These are phyloP conservation scores for Tephrocybe sp. DNA, from an alignment of 768 basidiomycete genomes.

Conservation along the genomic window DNA sequence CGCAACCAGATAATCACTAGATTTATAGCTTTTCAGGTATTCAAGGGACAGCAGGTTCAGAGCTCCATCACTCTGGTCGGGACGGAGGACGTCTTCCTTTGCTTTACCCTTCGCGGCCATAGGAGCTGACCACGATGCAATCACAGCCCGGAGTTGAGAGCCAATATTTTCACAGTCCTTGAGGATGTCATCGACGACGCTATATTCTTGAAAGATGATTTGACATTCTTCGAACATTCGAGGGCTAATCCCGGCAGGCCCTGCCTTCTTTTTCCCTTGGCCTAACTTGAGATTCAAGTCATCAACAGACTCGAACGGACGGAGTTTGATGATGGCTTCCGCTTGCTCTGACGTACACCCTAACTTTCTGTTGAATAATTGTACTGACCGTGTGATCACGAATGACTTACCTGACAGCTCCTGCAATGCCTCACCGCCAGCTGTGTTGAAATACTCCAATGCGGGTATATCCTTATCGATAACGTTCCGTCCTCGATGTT, in stretches of 20 bases:
- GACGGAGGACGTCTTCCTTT: slow-evolving; percentile 30
- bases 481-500: slow-evolving; percentile 27
- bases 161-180: slow-evolving; percentile 89
- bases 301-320: slow-evolving; percentile 76
- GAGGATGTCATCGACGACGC: slow-evolving; percentile 84
- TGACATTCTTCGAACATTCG: slow-evolving; percentile 90
- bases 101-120: slow-evolving; percentile 37
- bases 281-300: slow-evolving; percentile 75
- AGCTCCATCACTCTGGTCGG: slow-evolving; percentile 57
- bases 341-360: slow-evolving; percentile 85
- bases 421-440: slow-evolving; percentile 60
- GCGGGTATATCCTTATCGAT: slow-evolving; percentile 47
- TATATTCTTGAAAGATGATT: slow-evolving; percentile 80
- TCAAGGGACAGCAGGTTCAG: slow-evolving; percentile 52
- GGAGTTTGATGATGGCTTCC: slow-evolving; percentile 65
- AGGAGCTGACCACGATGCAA: slow-evolving; percentile 70
- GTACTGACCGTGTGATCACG: neutral
- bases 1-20: slow-evolving; percentile 64
- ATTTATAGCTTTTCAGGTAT: slow-evolving; percentile 35
- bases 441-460: slow-evolving; percentile 67
- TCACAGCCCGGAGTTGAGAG: slow-evolving; percentile 62
- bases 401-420: slow-evolving; percentile 64
- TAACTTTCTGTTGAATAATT: slow-evolving; percentile 24
- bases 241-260: slow-evolving; percentile 79
- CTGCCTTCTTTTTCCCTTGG: slow-evolving; percentile 85